Base-by-base conservation (phyloP, 192 early-diverging fungal genomes). In the Coemansia sp. region DNA sequence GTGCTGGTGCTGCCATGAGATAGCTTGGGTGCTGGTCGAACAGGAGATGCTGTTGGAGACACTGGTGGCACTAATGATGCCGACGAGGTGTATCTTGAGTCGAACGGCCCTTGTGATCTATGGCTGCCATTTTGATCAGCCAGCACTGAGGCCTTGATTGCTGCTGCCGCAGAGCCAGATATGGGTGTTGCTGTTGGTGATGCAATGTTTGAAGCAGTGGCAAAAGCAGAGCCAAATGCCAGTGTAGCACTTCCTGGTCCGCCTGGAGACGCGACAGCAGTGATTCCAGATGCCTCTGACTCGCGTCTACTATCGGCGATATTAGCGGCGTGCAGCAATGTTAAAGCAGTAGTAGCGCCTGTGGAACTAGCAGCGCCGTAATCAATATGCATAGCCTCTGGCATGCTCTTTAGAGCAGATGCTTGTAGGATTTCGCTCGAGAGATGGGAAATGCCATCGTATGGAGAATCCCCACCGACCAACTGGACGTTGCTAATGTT, bases 281-380 rank as follows among this genome's bases (percentile, higher is more conserved):
- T 83, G 61, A 83, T 67, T 7, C 63, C 81, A 17, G 81, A 83
- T 46, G 74, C 67, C 61, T 75, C 81, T 6, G 81, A 83, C 72
- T 83, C 75, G 69, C 81, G 81, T 44, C 81, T 74, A 72, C 81
- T 83, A 46, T 75, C 76, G 67, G 42, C 61, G 22, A 83, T 75
- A 72, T 83, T 77, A 64, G 75, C 55, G 67, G 79, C 74, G 64
- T 75, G 57, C 67, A 68, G 43, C 64, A 67, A 60, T 22, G 57
- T 41, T 41, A 59, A 40, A 41, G 57, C 7, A 41, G 57, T 59
- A 59, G 57, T 38, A 41, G 57, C 38, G 12, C 50, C 37, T 13
- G 56, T 48, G 12, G 51, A 54, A 54, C 20, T 25, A 2, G 38
- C 39, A 17, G 57, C n/a, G 57, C 16, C 39, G 39, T 59, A 59